Evolutionary conservation across 768 basidiomycete genomes (phyloP), one percentile per base, ranked within the genome.

Genomic region (Fomitopsis serialis): DNA sequence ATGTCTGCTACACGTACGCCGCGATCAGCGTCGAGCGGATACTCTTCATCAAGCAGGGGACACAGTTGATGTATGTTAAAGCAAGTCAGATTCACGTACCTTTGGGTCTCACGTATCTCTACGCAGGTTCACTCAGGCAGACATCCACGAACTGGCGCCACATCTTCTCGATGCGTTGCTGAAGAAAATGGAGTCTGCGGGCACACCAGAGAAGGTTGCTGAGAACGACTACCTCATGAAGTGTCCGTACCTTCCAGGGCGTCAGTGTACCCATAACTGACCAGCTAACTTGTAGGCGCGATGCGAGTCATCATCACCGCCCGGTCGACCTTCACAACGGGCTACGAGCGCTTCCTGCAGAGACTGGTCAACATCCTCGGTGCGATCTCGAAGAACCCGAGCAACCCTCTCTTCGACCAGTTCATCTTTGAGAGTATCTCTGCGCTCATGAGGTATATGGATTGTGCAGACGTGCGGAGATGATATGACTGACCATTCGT

Each of bases 161-260:
- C 76, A 79, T 43, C 76, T 97, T 54, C 70, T 92, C 23, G 71
- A 80, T 54, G 85, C 84, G 3, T 74, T 98, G 4, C 75, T 99
- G 58, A 68, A 70, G 37, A 92, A 88, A 68, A 89, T 97, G 42
- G 92, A 94, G 67, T 70, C 73, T 40, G 88, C 84, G 6, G 78
- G 77, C 2, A 88, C 88, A 3, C 84, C 97, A 0, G 90, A 97
- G 66, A 95, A 96, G 72, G 82, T 96, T 29, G 92, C 96, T 0
- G 95, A 98, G 67, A 99, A 99, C 61, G 96, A 98, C 68, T 89
- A 97, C 68, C 73, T 98, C 45, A 99, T 98, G 94, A 94, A 92
- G 75, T 95, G 96, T 95, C 58, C 45, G 85, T 70, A 24, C 11
- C 8, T 22, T 13, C 42, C 10, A n/a, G n/a, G n/a, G 11, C 10